Evolutionary conservation across 768 basidiomycete species (phyloP).

Genomic region (Imleria badia): DNA sequence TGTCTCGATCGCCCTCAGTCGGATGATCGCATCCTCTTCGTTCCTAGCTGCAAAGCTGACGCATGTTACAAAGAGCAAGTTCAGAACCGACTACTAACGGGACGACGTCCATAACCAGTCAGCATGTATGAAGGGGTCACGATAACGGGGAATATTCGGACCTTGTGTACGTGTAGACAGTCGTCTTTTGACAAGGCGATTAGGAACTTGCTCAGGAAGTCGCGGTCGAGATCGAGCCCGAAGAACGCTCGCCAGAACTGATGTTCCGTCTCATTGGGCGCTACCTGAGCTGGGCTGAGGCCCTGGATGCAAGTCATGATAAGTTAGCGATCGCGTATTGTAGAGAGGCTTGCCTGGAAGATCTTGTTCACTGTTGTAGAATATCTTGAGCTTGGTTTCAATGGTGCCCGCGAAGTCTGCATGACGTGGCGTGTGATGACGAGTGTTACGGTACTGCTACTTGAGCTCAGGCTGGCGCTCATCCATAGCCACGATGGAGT

Average conservation of each 20-base stretch:
- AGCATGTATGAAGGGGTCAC: conserved; percentile 4
- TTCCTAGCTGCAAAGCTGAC: conserved; percentile 38
- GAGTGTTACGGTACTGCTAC: not conserved
- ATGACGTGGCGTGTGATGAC: conserved; percentile 2
- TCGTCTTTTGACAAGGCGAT: conserved; percentile 45
- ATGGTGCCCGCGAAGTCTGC: conserved; percentile 12
- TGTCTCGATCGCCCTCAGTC: conserved; percentile 49
- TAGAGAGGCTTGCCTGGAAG: conserved; percentile 36
- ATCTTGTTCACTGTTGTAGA: conserved; percentile 47
- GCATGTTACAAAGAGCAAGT: conserved; percentile 47
- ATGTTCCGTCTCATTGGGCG: conserved; percentile 41
- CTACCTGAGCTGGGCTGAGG: conserved; percentile 41
- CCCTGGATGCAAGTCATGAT: conserved; percentile 34
- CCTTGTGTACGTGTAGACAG: conserved; percentile 53
- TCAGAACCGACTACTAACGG: conserved; percentile 50
- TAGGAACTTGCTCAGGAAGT: conserved; percentile 44
- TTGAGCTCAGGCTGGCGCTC: too few species aligned
- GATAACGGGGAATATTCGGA: conserved; percentile 21
- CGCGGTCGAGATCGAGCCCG: conserved; percentile 49
- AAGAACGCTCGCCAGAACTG: conserved; percentile 57
- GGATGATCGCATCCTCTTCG: conserved; percentile 16
- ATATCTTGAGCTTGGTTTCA: conserved; percentile 46
- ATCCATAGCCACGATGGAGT: conserved; percentile 13
- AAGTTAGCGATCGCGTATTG: not conserved
- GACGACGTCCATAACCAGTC: conserved; percentile 9